Percentiles rank a stretch among this genome's conserved stretches.
Evolutionary conservation across 768 basidiomycete species (phyloP).

Genomic region (Cubamyces sp.): DNA sequence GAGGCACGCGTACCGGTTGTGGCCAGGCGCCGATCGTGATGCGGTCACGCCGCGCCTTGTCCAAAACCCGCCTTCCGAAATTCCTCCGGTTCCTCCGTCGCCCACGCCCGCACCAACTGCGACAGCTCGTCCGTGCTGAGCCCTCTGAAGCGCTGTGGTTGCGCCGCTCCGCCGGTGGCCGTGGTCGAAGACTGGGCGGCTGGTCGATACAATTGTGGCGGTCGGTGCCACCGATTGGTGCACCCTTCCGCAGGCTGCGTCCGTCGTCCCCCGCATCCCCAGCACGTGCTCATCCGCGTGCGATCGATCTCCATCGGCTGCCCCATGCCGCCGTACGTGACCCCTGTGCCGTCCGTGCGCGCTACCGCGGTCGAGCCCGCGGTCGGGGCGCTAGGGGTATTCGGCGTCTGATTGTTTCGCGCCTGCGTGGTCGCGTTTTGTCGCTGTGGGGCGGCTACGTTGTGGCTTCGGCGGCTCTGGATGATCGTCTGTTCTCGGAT

Average conservation of each 20-base stretch:
- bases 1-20: background rate
- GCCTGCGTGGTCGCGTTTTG: too few species aligned
- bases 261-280: background rate
- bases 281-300: background rate
- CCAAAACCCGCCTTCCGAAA: conserved; percentile 4
- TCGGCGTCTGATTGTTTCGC: background rate
- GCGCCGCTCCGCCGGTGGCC: too few species aligned
- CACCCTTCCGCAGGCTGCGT: background rate
- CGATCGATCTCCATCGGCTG: conserved; percentile 2
- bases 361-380: background rate
- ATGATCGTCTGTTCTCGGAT: background rate
- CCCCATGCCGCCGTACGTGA: background rate
- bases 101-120: background rate
- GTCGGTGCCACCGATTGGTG: background rate
- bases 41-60: background rate
- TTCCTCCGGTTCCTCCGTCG: background rate
- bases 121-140: background rate
- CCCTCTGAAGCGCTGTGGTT: background rate
- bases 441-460: too few species aligned
- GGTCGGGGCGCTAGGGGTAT: background rate
- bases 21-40: background rate
- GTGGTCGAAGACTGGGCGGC: background rate
- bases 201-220: background rate
- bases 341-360: background rate
- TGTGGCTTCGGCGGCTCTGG: background rate